Conservation (phyloP, 257 asterid genomes). For the Euphrasia confusa region DNA sequence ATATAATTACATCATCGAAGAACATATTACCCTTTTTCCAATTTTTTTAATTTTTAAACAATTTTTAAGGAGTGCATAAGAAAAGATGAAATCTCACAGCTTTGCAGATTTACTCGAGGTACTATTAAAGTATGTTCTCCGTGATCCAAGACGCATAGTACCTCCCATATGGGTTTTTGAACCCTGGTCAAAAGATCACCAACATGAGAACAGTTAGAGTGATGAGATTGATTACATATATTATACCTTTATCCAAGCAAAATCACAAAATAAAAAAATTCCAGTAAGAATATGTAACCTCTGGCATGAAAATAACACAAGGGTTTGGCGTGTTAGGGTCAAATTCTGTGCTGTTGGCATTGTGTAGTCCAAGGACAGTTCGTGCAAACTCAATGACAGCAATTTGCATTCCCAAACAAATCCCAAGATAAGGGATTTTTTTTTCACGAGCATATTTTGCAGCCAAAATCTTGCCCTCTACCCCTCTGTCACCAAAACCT, state of each 20-base stretch:
- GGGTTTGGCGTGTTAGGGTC: slow-evolving; percentile 53
- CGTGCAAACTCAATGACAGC: slow-evolving; percentile 68
- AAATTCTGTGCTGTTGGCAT: slow-evolving; percentile 75
- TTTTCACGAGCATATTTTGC: slow-evolving; percentile 80
- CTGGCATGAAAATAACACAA: slow-evolving; percentile 74
- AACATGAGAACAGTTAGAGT: slow-evolving; percentile 14
- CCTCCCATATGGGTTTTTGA: slow-evolving; percentile 86
- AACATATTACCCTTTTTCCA: background rate
- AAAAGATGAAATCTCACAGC: slow-evolving; percentile 44
- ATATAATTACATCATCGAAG: too few relatives aligned
- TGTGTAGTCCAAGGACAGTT: slow-evolving; percentile 54
- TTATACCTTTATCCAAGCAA: slow-evolving; percentile 15
- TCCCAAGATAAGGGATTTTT: slow-evolving; percentile 63
- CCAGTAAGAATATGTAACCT: slow-evolving; percentile 35
- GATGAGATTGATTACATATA: slow-evolving; percentile 4
- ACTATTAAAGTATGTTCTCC: slow-evolving; percentile 62
- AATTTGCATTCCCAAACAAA: slow-evolving; percentile 78
- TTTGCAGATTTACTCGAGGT: slow-evolving; percentile 42
- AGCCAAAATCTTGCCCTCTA: slow-evolving; percentile 76
- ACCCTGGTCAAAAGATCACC: slow-evolving; percentile 38
- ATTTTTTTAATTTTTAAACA: background rate
- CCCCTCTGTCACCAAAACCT: slow-evolving; percentile 86
- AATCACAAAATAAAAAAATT: background rate
- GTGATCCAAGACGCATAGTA: slow-evolving; percentile 82
- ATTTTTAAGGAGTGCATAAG: slow-evolving; percentile 4